Evolutionary conservation across 176 grass and related monocot species (phyloP), one percentile per base, ranked within the genome.

Genomic region (Hsuehochloa calcarea): DNA sequence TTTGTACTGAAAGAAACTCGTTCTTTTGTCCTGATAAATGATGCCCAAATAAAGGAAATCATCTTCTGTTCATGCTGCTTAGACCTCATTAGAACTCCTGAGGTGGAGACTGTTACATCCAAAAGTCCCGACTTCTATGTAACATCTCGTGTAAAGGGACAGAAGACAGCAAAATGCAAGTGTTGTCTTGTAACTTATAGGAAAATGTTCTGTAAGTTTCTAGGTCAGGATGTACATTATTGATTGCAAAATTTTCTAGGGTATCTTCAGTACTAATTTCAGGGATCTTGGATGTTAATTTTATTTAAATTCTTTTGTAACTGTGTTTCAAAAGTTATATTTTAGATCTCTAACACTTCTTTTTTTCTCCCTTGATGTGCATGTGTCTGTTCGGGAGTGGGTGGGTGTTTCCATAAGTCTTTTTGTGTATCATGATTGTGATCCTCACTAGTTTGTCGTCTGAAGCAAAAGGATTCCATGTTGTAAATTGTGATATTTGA

Each of bases 221-320:
- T 89, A 89, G 87, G 26, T 89, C 87, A 87, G 87, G 80, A 58
- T 89, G 91, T 89, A 92, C 87, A 89, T 92, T 89, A 84, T 83
- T 91, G 75, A 92, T 92, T 84, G 80, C 87, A 92, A 92, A 89
- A 87, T 49, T 92, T 89, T 86, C 84, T 89, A 87, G 84, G 65
- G 63, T 87, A 86, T 83, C 72, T 87, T 87, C 67, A 92, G 87
- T 81, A 87, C 90, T 86, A 92, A 89, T 92, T 83, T 92, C 80
- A 92, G 83, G 78, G 70, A 80, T 84, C 43, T 75, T 84, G 68
- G 77, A 76, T 84, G 85, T 91, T 87, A 68, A 70, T 84, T 87
- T 85, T 65, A 85, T 89, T 92, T 79, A 74, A 66, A 92, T 89
- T 92, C 87, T 92, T 89, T 89, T 89, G 85, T 91, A 91, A 91